Evolutionary conservation across 345 rosid species (phyloP), one percentile per base, ranked within the genome.

Genomic region (Hevea brasiliensis): DNA sequence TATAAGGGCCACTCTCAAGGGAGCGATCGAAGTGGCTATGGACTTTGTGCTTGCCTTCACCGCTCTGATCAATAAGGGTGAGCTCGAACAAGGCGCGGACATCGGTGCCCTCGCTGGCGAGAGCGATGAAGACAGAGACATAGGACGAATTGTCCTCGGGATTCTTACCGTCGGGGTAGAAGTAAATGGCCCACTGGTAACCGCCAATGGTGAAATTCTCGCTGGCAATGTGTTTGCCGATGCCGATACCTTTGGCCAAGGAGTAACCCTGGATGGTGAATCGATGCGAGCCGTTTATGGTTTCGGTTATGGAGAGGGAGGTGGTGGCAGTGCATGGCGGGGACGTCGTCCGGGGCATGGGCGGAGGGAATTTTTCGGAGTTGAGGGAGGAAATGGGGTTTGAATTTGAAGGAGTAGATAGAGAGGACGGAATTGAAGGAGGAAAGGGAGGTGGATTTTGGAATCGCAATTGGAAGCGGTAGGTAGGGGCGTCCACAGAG

Each of bases 31-130:
- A 92, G 72, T 94, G 97, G 80, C 93, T 90, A 74, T 92, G 97
- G 29, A 94, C 93, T 78, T 94, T 94, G 75, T 94, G 97, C 64
- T 87, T 88, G 42, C 88, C 97, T 75, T 86, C 89, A 1, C 97
- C 97, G 72, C 91, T 92, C 77, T 94, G 97, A 77, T 94, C 95
- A 55, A 89, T 65, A 58, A 94, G 81, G 41, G 93, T 87, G 60
- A 94, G 86, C 86, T 92, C 95, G 44, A 94, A 94, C 6, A 92
- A 83, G 23, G 97, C 97, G 66, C 95, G 83, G 23, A 94, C 98
- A 76, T 94, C 97, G 69, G 92, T 88, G 35, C 97, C 97, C 50
- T 94, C 97, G 88, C 95, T 94, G 67, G 98, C 97, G 6, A 94
- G 86, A 20, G 97, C 97, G 32, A 94, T 93, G 76, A 94, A 94